phyloP scores from a whole-genome alignment of 345 rosid genomes.

The Mallotus nudiflorus region DNA sequence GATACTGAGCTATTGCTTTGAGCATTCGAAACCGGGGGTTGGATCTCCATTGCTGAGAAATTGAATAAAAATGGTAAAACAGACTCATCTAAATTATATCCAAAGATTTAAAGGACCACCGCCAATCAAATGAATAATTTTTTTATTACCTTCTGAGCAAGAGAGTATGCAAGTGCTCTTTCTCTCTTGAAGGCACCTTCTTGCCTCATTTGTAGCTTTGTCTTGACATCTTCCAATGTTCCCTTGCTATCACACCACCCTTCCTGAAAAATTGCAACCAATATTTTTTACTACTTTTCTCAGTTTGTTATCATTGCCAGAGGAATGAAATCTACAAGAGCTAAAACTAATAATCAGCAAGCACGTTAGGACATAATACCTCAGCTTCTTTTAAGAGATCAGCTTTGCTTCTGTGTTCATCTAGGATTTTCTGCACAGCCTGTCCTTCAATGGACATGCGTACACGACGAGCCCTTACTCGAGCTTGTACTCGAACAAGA shows the following conservation, averaged over 20 bases:
- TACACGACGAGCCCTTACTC: constrained; percentile 89
- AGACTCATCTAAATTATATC: neutral
- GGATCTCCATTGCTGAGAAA: constrained; percentile 70
- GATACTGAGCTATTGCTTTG: constrained; percentile 34
- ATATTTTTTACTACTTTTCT: too few relatives aligned
- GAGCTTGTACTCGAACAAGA: constrained; percentile 91
- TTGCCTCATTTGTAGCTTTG: constrained; percentile 77
- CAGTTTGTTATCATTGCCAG: neutral
- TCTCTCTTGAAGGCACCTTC: constrained; percentile 94
- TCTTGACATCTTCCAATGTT: constrained; percentile 70
- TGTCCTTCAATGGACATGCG: constrained; percentile 86
- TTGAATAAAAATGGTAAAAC: neutral
- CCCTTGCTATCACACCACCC: constrained; percentile 98
- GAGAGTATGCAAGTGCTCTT: constrained; percentile 85
- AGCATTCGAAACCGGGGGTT: constrained; percentile 36
- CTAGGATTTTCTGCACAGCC: constrained; percentile 66
- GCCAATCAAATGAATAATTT: too few relatives aligned
- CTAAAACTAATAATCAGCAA: neutral
- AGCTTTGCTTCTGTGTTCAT: constrained; percentile 57
- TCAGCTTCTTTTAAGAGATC: constrained; percentile 79
- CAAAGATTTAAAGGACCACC: too few relatives aligned
- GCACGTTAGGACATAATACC: constrained; percentile 41
- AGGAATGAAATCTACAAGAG: neutral
- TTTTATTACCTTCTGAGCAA: constrained; percentile 71
- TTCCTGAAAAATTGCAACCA: constrained; percentile 46